These are phyloP conservation scores for Penicillium atrosanguineum DNA, from an alignment of 495 filamentous ascomycete species.

Conservation along the genomic window DNA sequence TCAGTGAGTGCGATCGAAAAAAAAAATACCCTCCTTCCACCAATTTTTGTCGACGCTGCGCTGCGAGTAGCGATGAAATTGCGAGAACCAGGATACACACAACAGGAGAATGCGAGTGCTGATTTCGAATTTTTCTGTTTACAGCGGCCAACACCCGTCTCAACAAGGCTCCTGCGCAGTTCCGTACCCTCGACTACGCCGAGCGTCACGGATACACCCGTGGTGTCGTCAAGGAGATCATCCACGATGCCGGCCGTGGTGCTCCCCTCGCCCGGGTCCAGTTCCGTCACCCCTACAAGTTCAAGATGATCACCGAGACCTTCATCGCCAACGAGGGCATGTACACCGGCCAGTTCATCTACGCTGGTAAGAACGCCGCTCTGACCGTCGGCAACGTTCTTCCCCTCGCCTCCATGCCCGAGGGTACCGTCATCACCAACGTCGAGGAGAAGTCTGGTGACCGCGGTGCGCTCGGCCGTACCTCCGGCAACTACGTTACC, in stretches of 20 bases:
- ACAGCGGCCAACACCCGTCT: conserved; percentile 82
- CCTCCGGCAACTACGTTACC: conserved; percentile 98
- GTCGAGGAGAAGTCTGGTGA: conserved; percentile 99
- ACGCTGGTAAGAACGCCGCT: conserved; percentile 96
- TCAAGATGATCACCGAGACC: conserved; percentile 87
- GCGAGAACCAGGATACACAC: conserved; percentile 14
- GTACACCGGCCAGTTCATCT: conserved; percentile 99
- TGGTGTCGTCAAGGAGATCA: conserved; percentile 96
- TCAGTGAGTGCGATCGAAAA: conserved; percentile 67
- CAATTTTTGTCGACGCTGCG: conserved; percentile 15
- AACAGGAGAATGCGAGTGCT: conserved; percentile 34
- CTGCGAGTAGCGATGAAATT: conserved; percentile 11
- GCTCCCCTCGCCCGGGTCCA: conserved; percentile 93
- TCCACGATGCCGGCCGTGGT: conserved; percentile 98
- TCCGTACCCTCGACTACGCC: conserved; percentile 90
- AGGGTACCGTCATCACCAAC: conserved; percentile 98
- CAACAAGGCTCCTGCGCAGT: conserved; percentile 88
- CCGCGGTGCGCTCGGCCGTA: conserved; percentile 91
- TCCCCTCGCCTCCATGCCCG: conserved; percentile 86
- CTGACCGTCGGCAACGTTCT: conserved; percentile 97
- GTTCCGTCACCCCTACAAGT: conserved; percentile 93
- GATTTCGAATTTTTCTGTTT: conserved; percentile 34
- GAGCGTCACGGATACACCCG: conserved; percentile 96
- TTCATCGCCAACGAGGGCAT: conserved; percentile 99
- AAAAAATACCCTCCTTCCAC: conserved; percentile 22